A percentile compares a stretch with the other conserved stretches of the same genome.
Evolutionary conservation across 2,329 filamentous ascomycete genomes (phyloP).

Genomic region (Fusarium aywerte): DNA sequence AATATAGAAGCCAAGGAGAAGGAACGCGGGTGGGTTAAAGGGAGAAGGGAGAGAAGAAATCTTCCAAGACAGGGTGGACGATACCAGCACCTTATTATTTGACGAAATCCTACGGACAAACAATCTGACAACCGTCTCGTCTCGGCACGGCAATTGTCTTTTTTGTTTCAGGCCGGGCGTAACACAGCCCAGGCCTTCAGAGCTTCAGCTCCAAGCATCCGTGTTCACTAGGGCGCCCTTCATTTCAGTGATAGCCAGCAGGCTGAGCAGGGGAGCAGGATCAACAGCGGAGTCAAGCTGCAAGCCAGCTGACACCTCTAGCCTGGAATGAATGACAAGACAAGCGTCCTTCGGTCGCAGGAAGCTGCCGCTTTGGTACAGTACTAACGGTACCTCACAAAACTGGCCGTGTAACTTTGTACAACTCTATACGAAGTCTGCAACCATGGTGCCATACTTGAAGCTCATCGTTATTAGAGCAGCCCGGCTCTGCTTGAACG

Average conservation of each 20-base stretch:
- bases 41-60: not conserved
- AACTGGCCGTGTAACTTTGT: constrained; percentile 38
- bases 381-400: constrained; percentile 7
- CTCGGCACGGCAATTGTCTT: constrained; percentile 20
- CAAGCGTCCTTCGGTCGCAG: constrained; percentile 4
- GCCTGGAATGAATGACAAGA: not conserved
- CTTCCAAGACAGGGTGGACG: not conserved
- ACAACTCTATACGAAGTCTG: constrained; percentile 16
- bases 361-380: constrained; percentile 6
- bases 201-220: constrained; percentile 27
- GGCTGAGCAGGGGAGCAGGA: constrained; percentile 26
- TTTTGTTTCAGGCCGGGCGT: constrained; percentile 19
- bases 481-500: constrained; percentile 25
- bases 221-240: constrained; percentile 30
- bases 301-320: constrained; percentile 29
- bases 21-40: not conserved
- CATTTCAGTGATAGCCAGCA: constrained; percentile 39
- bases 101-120: constrained; percentile 16
- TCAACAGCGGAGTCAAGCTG: constrained; percentile 33
- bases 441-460: not conserved
- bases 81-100: constrained; percentile 18
- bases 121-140: constrained; percentile 3
- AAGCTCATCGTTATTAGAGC: not conserved
- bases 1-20: not conserved
- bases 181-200: constrained; percentile 8